Percentiles rank a stretch among this genome's conserved stretches.
These are phyloP conservation scores for Crepidotus variabilis DNA, from an alignment of 768 basidiomycete species.

Conservation along the genomic window DNA sequence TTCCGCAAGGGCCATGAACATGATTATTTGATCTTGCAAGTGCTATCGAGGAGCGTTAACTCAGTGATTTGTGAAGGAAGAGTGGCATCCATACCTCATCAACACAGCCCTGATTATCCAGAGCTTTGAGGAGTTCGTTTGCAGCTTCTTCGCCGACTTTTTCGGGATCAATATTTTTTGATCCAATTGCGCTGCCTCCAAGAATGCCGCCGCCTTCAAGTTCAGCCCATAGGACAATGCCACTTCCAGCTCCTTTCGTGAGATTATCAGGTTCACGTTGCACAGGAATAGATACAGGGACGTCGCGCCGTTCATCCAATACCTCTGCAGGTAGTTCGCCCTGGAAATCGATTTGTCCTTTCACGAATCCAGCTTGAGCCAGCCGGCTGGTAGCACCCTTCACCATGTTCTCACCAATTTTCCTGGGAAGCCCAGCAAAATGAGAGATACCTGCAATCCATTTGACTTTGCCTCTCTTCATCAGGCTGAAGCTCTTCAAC, in stretches of 20 bases:
- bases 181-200: slow-evolving; percentile 65
- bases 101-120: slow-evolving; percentile 66
- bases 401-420: slow-evolving; percentile 54
- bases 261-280: slow-evolving; percentile 39
- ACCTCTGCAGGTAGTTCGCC: slow-evolving; percentile 7
- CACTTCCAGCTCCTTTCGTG: slow-evolving; percentile 61
- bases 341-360: slow-evolving; percentile 3
- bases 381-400: slow-evolving; percentile 48
- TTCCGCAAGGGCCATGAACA: slow-evolving; percentile 71
- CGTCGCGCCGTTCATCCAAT: slow-evolving; percentile 11
- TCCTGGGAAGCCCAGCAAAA: slow-evolving; percentile 58
- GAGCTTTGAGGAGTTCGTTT: slow-evolving; percentile 48
- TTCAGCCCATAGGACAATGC: slow-evolving; percentile 74
- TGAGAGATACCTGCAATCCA: slow-evolving; percentile 57
- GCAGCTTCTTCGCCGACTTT: slow-evolving; percentile 61
- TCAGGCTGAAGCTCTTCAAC: slow-evolving; percentile 40
- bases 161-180: slow-evolving; percentile 40
- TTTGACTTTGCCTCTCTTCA: slow-evolving; percentile 52
- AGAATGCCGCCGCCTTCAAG: slow-evolving; percentile 63
- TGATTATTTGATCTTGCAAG: slow-evolving; percentile 72
- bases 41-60: slow-evolving; percentile 21
- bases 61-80: background rate
- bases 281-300: slow-evolving; percentile 36
- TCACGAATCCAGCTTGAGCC: slow-evolving; percentile 30
- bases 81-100: slow-evolving; percentile 48